phyloP scores from a whole-genome alignment of 176 grass and related monocot species.

The Triticum monococcum region DNA sequence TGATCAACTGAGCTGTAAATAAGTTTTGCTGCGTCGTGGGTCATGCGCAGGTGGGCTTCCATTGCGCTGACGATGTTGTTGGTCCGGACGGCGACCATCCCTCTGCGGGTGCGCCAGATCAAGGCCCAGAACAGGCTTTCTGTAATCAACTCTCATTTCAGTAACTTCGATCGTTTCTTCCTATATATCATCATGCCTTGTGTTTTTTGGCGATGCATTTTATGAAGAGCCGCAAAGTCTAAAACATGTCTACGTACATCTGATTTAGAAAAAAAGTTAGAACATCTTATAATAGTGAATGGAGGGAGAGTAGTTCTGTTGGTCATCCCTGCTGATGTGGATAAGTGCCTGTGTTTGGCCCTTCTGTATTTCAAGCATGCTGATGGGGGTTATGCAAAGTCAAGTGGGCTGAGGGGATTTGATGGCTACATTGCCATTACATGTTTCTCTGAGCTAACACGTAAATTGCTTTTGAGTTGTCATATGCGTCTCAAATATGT shows the following conservation, averaged over 20 bases:
- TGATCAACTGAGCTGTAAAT: not conserved
- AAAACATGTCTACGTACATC: too few species aligned
- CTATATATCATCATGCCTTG: too few species aligned
- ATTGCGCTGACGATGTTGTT: constrained; percentile 69
- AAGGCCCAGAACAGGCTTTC: too few species aligned
- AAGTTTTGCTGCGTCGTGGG: not conserved
- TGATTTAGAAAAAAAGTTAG: too few species aligned
- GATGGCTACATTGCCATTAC: not conserved
- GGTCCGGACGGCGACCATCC: constrained; percentile 43
- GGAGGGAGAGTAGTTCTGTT: not conserved
- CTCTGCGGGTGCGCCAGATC: too few species aligned
- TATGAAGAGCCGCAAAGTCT: too few species aligned
- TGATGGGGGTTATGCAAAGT: not conserved
- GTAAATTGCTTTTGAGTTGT: not conserved
- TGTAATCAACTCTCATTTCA: not conserved
- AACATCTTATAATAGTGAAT: too few species aligned
- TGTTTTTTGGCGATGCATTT: too few species aligned
- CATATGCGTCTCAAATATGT: not conserved
- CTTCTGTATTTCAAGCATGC: not conserved
- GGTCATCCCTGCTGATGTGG: not conserved
- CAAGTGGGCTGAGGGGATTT: not conserved
- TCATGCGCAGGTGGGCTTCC: constrained; percentile 64
- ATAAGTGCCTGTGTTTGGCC: not conserved
- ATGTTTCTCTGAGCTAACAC: not conserved
- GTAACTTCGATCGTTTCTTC: not conserved